These are phyloP conservation scores for Aphanomyces invadans DNA, from an alignment of 352 stramenopile genomes.

Conservation along the genomic window DNA sequence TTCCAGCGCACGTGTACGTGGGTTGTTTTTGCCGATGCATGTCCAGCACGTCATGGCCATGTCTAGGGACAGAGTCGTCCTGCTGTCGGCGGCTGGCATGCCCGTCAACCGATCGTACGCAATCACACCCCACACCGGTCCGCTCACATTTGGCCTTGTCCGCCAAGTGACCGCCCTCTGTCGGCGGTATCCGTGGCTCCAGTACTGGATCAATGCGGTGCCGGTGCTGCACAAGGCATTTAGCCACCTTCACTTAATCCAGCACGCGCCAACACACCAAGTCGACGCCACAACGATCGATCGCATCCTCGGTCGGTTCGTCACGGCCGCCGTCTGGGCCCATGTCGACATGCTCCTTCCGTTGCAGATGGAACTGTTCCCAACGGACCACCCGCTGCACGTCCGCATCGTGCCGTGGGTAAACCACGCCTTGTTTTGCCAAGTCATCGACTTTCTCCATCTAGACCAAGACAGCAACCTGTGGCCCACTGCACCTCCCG, in stretches of 20 bases:
- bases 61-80: constrained; percentile 3
- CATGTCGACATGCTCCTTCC: constrained; percentile 12
- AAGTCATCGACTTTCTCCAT: constrained; percentile 4
- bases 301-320: neutral
- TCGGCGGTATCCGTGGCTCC: neutral
- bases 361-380: constrained; percentile 16
- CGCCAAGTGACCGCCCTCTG: neutral
- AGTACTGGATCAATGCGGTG: neutral
- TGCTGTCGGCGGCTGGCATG: constrained; percentile 15
- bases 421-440: constrained; percentile 13
- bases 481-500: neutral
- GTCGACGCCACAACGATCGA: neutral
- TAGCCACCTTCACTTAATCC: constrained; percentile 10
- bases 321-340: neutral
- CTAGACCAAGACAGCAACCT: neutral
- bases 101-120: neutral
- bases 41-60: neutral
- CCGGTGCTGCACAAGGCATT: neutral
- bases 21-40: neutral
- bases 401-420: neutral
- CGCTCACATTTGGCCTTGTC: neutral
- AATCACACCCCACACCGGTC: neutral
- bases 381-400: neutral
- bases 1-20: constrained; percentile 12
- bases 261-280: constrained; percentile 5